Percentiles rank a stretch among this genome's conserved stretches.
Conservation (phyloP, 2,329 filamentous ascomycete species). For the Trichocomaceae sp. region DNA sequence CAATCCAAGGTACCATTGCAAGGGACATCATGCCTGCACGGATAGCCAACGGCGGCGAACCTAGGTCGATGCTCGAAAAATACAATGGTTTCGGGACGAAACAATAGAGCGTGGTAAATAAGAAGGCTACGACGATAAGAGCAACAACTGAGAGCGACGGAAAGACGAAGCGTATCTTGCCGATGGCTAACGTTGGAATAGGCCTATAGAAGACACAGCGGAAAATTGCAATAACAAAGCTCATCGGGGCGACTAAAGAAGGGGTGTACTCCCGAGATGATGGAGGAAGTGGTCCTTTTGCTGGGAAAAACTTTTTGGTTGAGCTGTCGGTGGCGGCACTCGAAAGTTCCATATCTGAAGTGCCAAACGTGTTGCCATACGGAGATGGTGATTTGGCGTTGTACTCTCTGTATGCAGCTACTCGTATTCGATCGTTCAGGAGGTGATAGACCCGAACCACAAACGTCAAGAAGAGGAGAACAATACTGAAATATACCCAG, state of each 20-base stretch:
- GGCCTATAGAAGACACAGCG: slow-evolving; percentile 86
- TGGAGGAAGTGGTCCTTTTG: slow-evolving; percentile 52
- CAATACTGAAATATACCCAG: slow-evolving; percentile 81
- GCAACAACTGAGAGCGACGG: slow-evolving; percentile 68
- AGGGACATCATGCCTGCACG: slow-evolving; percentile 87
- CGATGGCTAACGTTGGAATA: slow-evolving; percentile 65
- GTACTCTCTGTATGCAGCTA: slow-evolving; percentile 80
- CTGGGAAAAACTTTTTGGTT: slow-evolving; percentile 69
- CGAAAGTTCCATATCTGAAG: slow-evolving; percentile 56
- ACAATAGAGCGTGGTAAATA: slow-evolving; percentile 71
- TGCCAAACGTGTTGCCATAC: slow-evolving; percentile 47
- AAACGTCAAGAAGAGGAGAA: slow-evolving; percentile 61
- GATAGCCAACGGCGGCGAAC: slow-evolving; percentile 81
- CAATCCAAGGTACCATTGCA: slow-evolving; percentile 86
- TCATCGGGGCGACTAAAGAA: slow-evolving; percentile 66
- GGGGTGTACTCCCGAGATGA: slow-evolving; percentile 59
- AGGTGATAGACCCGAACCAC: slow-evolving; percentile 74
- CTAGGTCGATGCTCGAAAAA: slow-evolving; percentile 77
- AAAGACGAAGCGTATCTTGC: slow-evolving; percentile 66
- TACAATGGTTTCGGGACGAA: slow-evolving; percentile 85
- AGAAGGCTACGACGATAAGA: slow-evolving; percentile 60
- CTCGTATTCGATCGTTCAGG: slow-evolving; percentile 88
- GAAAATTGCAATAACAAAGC: slow-evolving; percentile 74
- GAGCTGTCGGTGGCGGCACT: slow-evolving; percentile 55
- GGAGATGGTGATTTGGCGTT: slow-evolving; percentile 52